Evolutionary conservation across 371 early-diverging fungal genomes (phyloP).

Genomic region (Saksenaea oblongispora): DNA sequence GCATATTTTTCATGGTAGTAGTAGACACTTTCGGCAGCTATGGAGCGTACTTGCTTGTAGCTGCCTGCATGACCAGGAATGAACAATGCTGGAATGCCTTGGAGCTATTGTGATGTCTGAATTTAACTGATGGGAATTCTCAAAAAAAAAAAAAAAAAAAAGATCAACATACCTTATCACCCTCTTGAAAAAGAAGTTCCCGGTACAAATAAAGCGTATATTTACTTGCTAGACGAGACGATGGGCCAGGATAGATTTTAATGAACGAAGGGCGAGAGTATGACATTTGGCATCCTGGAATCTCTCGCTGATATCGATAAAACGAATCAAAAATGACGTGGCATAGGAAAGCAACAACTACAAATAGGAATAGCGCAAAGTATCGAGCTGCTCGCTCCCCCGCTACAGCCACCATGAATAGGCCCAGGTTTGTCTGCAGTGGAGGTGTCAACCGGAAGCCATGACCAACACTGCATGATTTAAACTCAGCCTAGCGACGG

Average conservation of each 20-base stretch:
- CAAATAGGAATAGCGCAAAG: not conserved
- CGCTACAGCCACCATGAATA: not conserved
- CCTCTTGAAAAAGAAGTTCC: conserved; percentile 57
- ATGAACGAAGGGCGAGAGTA: conserved; percentile 79
- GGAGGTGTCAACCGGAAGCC: no score
- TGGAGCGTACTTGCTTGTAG: conserved; percentile 82
- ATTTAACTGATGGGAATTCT: not conserved
- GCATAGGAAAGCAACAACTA: not conserved
- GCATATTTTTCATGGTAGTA: conserved; percentile 40
- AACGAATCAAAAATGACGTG: conserved; percentile 36
- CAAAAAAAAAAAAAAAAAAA: no score
- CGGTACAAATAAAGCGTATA: conserved; percentile 78
- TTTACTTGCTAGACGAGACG: conserved; percentile 60
- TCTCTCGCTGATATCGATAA: conserved; percentile 60
- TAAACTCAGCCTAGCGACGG: no score
- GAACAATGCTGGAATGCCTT: conserved; percentile 84
- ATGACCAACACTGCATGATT: no score
- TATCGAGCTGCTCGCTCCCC: not conserved
- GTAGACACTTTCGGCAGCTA: conserved; percentile 68
- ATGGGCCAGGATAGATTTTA: conserved; percentile 47
- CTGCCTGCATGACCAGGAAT: conserved; percentile 94
- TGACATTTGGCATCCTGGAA: conserved; percentile 74
- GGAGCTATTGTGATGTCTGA: conserved; percentile 17
- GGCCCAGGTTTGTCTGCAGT: no score
- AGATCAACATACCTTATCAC: conserved; percentile 16